Evolutionary conservation across 2,329 filamentous ascomycete species (phyloP).

Genomic region (Fusarium albosuccineum): DNA sequence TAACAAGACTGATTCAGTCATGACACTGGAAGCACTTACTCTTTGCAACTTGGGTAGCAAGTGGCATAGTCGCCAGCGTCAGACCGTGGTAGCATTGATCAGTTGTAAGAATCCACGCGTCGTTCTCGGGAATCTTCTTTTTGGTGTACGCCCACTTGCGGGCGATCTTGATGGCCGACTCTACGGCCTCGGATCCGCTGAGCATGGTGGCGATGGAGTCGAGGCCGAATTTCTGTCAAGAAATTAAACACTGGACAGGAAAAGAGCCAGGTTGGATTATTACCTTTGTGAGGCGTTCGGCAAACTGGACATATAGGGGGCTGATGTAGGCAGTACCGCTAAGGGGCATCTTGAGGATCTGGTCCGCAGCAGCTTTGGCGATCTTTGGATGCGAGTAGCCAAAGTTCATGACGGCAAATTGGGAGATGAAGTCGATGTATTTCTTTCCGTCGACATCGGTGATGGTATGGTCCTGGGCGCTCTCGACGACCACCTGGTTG

Average conservation of each 20-base stretch:
- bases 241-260: background rate
- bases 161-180: conserved; percentile 37
- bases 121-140: conserved; percentile 31
- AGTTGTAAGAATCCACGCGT: conserved; percentile 26
- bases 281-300: conserved; percentile 22
- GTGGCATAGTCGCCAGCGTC: conserved; percentile 23
- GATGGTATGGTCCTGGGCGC: conserved; percentile 16
- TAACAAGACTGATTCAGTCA: background rate
- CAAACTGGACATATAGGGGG: conserved; percentile 24
- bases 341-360: conserved; percentile 17
- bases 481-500: conserved; percentile 15
- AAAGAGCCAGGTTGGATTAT: background rate
- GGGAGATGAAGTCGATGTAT: conserved; percentile 28
- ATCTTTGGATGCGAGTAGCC: conserved; percentile 22
- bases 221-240: conserved; percentile 17
- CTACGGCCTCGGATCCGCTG: conserved; percentile 24
- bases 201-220: conserved; percentile 23
- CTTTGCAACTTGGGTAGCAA: conserved; percentile 14
- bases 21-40: background rate
- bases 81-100: conserved; percentile 23
- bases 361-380: conserved; percentile 13
- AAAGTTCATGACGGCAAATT: conserved; percentile 22
- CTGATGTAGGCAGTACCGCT: conserved; percentile 14
- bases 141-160: conserved; percentile 40
- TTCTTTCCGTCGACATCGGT: conserved; percentile 23